Evolutionary conservation across 805 yeast species (phyloP), one percentile per base, ranked within the genome.

Genomic region (Candida ascalaphidarum): DNA sequence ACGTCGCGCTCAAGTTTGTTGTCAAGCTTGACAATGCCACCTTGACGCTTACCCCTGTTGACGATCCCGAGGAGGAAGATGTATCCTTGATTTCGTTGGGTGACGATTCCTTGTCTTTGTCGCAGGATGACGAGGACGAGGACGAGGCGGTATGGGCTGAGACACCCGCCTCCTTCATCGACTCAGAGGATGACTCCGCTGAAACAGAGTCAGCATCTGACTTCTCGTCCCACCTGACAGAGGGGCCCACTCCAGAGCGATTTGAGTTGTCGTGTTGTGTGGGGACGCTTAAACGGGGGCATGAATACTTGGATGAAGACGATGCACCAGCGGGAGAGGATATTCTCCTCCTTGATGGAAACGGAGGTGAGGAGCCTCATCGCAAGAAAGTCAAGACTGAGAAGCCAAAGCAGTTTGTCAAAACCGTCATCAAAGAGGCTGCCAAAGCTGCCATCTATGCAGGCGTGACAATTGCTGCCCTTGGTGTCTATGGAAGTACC

Each of bases 401-500:
- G n/a, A n/a, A n/a, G n/a, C n/a, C n/a, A n/a, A n/a, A n/a, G n/a
- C n/a, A n/a, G n/a, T n/a, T 12, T 25, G 2, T 32, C 38, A 44
- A 40, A 23, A 29, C 39, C 2, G 22, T 54, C 25, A 39, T 41
- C 7, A 55, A 53, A 32, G 67, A 60, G 35, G 33, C 41, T 10
- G 46, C 41, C 5, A 60, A 55, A 34, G 67, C 61, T 10, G 26
- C 46, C 6, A 20, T 52, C 8, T 60, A 60, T 32, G 55, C 41
- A 4, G 21, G 43, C 8, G 56, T 50, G 2, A 56, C 65, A 6
- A 38, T 60, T 14, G 30, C 48, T 8, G 62, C 58, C 2, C 42
- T 60, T 28, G 63, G 60, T n/a, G 36, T 47, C 5, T 60, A 57
- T 40, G 65, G 65, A n/a, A 41, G 54, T 22, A 38, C 38, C 15